These are phyloP conservation scores for Inonotus hispidus DNA, from an alignment of 1,284 basidiomycete genomes.

Conservation along the genomic window DNA sequence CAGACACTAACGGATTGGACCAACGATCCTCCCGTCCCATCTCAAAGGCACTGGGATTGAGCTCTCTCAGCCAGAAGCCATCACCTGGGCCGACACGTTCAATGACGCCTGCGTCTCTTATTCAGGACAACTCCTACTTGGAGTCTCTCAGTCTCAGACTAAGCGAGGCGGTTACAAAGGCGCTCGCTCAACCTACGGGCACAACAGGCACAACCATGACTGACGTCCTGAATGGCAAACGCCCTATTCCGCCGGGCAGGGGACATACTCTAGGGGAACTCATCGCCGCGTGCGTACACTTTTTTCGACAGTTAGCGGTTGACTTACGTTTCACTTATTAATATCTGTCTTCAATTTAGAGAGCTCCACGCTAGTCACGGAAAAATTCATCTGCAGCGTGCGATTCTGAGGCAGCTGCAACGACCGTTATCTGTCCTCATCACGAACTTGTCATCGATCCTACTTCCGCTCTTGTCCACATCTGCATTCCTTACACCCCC, in stretches of 20 bases:
- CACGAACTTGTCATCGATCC: conserved; percentile 59
- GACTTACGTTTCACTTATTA: conserved; percentile 16
- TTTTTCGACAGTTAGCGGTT: not conserved
- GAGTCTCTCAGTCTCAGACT: conserved; percentile 69
- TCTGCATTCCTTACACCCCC: conserved; percentile 50
- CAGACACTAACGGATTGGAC: conserved; percentile 29
- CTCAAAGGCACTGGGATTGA: conserved; percentile 49
- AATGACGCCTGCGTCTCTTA: conserved; percentile 40
- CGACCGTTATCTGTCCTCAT: conserved; percentile 69
- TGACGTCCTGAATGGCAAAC: conserved; percentile 55
- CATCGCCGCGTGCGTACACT: conserved; percentile 55
- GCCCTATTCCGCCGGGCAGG: conserved; percentile 64
- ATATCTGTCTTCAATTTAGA: conserved; percentile 34
- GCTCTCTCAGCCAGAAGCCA: conserved; percentile 50
- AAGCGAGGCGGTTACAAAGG: conserved; percentile 75
- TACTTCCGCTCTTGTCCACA: conserved; percentile 61
- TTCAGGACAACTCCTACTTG: conserved; percentile 74
- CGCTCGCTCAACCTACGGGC: conserved; percentile 50
- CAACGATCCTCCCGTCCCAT: conserved; percentile 44
- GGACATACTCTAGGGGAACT: conserved; percentile 59
- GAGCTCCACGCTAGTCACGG: conserved; percentile 60
- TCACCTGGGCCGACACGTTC: conserved; percentile 31
- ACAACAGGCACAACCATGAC: conserved; percentile 41
- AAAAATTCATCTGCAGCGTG: conserved; percentile 59
- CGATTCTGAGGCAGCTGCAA: conserved; percentile 66